These are phyloP conservation scores for Podospora anserina DNA, from an alignment of 495 filamentous ascomycete genomes.

Conservation along the genomic window DNA sequence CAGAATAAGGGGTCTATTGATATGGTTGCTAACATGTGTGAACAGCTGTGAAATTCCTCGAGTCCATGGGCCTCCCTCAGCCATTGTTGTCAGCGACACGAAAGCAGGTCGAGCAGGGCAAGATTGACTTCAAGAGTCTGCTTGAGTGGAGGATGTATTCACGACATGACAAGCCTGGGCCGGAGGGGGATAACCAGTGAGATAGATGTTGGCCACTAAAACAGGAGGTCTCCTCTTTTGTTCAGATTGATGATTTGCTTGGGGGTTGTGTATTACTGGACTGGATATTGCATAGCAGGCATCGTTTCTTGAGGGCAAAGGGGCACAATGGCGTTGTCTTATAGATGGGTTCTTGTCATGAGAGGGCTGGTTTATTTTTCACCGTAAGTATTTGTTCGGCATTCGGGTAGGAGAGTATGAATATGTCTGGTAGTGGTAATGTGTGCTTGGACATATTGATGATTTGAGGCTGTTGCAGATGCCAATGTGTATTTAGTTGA, in stretches of 20 bases:
- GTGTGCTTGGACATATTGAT: no score
- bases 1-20: no score
- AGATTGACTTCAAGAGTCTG: conserved; percentile 65
- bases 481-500: neutral
- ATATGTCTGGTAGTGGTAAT: no score
- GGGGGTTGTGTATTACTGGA: neutral
- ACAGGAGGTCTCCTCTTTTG: neutral
- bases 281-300: neutral
- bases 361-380: neutral
- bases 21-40: conserved; percentile 8
- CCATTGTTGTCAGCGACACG: conserved; percentile 67
- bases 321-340: neutral
- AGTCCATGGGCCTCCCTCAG: conserved; percentile 83
- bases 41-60: conserved; percentile 64
- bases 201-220: neutral
- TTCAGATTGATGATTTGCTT: neutral
- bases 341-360: neutral
- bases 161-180: conserved; percentile 51
- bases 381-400: neutral
- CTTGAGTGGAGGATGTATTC: conserved; percentile 70
- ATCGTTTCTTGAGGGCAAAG: neutral
- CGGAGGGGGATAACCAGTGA: conserved; percentile 16
- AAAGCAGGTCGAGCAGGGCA: conserved; percentile 74
- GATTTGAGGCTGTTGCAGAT: no score
- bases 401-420: neutral